These are phyloP conservation scores for Triadica sebifera DNA, from an alignment of 345 rosid genomes.

Conservation along the genomic window DNA sequence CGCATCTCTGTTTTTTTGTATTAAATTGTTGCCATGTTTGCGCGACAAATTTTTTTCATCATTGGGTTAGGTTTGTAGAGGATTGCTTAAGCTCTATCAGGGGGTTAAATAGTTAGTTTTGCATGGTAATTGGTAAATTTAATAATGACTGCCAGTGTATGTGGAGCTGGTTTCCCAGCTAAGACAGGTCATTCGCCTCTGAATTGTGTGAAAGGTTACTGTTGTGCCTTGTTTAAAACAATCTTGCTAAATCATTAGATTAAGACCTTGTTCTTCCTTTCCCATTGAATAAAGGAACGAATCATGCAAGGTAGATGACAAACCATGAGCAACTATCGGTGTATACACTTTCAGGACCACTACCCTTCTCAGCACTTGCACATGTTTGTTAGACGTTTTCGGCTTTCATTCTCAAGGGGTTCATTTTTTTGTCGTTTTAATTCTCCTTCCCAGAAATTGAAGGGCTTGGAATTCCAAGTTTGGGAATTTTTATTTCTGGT, in stretches of 20 bases:
- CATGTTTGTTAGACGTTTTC: conserved; percentile 1
- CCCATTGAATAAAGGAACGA: not conserved
- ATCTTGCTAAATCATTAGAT: not conserved
- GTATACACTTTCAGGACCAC: conserved; percentile 3
- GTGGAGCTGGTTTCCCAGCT: too few species aligned
- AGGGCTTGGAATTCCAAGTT: not conserved
- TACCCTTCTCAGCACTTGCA: not conserved
- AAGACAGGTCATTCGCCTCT: too few species aligned
- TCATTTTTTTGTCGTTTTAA: not conserved
- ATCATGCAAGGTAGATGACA: not conserved
- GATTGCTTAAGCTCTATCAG: too few species aligned
- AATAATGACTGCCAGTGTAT: too few species aligned
- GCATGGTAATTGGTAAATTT: too few species aligned
- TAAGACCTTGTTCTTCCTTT: not conserved
- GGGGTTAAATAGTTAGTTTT: too few species aligned
- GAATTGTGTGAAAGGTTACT: too few species aligned
- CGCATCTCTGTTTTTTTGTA: too few species aligned
- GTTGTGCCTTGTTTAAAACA: too few species aligned
- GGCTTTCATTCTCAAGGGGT: not conserved
- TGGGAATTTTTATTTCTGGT: not conserved
- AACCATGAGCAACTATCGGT: not conserved
- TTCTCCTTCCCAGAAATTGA: not conserved
- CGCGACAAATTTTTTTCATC: too few species aligned
- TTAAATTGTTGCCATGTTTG: too few species aligned
- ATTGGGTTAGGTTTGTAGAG: too few species aligned